Conservation (phyloP, 2,329 filamentous ascomycete species). For the Pezicula rhizophila region DNA sequence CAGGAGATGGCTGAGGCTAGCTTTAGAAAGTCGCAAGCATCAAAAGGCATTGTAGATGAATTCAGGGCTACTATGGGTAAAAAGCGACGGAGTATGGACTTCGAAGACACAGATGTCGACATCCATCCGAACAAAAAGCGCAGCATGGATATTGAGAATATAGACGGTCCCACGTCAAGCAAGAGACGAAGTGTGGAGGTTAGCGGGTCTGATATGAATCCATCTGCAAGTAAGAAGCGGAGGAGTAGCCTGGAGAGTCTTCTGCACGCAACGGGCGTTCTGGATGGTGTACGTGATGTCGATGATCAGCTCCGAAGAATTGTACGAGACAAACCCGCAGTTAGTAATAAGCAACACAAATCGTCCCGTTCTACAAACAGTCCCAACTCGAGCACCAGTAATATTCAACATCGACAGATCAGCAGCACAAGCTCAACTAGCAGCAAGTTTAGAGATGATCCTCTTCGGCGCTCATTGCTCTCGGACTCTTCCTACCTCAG, state of each 20-base stretch:
- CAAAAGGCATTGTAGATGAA: slow-evolving; percentile 24
- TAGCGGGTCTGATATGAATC: slow-evolving; percentile 1
- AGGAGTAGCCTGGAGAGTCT: slow-evolving; percentile 22
- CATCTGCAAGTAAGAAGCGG: slow-evolving; percentile 15
- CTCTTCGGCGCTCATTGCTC: slow-evolving; percentile 21
- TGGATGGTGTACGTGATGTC: slow-evolving; percentile 21
- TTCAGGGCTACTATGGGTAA: slow-evolving; percentile 20
- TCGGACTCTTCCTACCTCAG: slow-evolving; percentile 25
- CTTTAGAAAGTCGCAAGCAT: slow-evolving; percentile 17
- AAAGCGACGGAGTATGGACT: slow-evolving; percentile 7
- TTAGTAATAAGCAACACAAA: slow-evolving; percentile 14
- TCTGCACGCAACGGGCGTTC: slow-evolving; percentile 16
- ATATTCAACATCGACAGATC: slow-evolving; percentile 16
- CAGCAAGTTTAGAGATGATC: slow-evolving; percentile 10
- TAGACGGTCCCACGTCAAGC: neutral
- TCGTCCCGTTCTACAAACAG: slow-evolving; percentile 10
- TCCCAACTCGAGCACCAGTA: slow-evolving; percentile 11
- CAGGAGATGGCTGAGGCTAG: slow-evolving; percentile 22
- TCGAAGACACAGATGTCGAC: neutral
- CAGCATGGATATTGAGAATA: neutral
- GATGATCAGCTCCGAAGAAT: slow-evolving; percentile 13
- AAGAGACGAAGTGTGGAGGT: neutral
- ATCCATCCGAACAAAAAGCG: neutral
- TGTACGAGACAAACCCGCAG: slow-evolving; percentile 5
- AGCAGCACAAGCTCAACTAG: too few species aligned